Conservation (phyloP, 2,329 filamentous ascomycete genomes). For the Colletotrichum paranaense region DNA sequence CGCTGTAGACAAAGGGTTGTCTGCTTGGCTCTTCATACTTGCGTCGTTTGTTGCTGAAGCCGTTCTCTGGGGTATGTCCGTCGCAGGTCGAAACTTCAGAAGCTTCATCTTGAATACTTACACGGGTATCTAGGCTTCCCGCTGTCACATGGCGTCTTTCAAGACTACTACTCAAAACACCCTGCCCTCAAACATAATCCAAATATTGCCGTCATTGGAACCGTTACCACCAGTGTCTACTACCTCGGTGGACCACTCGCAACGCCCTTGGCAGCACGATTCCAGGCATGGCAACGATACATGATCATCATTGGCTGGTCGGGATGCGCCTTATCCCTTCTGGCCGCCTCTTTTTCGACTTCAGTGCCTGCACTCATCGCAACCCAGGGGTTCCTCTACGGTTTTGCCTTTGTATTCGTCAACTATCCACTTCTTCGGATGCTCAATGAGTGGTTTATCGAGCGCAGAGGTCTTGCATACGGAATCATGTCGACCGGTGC, state of each 20-base stretch:
- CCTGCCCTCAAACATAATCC: conserved; percentile 38
- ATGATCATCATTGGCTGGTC: conserved; percentile 20
- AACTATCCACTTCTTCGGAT: conserved; percentile 51
- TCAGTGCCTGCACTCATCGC: conserved; percentile 39
- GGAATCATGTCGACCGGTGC: conserved; percentile 61
- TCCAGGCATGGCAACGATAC: conserved; percentile 31
- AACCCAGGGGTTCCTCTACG: conserved; percentile 45
- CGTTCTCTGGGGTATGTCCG: conserved; percentile 2
- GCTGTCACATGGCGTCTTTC: conserved; percentile 43
- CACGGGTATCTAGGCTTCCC: conserved; percentile 37
- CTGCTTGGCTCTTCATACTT: neutral
- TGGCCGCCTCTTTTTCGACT: conserved; percentile 37
- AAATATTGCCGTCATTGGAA: conserved; percentile 42
- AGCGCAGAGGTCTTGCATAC: conserved; percentile 57
- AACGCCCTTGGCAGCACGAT: conserved; percentile 38
- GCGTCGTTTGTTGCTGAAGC: conserved; percentile 4
- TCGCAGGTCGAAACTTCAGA: accelerated
- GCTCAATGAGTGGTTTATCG: conserved; percentile 59
- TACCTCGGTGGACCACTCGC: conserved; percentile 42
- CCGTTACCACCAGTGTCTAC: conserved; percentile 39
- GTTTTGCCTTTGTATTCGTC: conserved; percentile 51
- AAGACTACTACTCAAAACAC: conserved; percentile 42
- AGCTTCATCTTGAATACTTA: neutral
- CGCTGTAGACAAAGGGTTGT: neutral
- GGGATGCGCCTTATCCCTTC: neutral